phyloP scores from a whole-genome alignment of 768 basidiomycete genomes.

The Hypholoma fasciculare region DNA sequence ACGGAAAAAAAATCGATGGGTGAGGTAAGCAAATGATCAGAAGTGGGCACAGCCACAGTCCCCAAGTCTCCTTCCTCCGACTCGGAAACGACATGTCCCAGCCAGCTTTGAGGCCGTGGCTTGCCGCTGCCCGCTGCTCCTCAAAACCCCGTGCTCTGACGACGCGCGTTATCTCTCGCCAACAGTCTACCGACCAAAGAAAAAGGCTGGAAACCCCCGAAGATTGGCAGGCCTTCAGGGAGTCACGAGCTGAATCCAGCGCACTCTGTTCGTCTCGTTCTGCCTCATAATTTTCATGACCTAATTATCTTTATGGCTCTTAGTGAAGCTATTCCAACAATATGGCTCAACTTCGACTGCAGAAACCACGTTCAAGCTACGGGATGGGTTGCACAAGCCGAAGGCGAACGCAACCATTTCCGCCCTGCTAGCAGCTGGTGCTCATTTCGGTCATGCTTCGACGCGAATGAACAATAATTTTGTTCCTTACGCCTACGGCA shows the following conservation, averaged over 20 bases:
- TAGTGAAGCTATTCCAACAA: constrained; percentile 62
- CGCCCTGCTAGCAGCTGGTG: constrained; percentile 88
- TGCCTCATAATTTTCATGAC: background rate
- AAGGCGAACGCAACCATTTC: constrained; percentile 77
- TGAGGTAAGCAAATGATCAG: constrained; percentile 57
- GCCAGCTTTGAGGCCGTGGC: constrained; percentile 36
- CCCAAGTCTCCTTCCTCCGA: constrained; percentile 17
- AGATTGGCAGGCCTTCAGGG: constrained; percentile 69
- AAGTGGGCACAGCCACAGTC: constrained; percentile 45
- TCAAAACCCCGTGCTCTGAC: constrained; percentile 16
- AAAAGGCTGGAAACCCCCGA: constrained; percentile 43
- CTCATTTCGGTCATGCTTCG: constrained; percentile 89
- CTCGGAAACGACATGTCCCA: constrained; percentile 33
- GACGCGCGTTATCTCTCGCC: constrained; percentile 16
- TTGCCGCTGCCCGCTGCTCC: constrained; percentile 32
- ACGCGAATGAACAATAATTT: constrained; percentile 88
- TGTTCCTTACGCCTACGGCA: constrained; percentile 90
- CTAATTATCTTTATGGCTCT: constrained; percentile 14
- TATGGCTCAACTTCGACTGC: constrained; percentile 80
- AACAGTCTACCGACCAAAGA: constrained; percentile 25
- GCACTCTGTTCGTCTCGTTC: constrained; percentile 47
- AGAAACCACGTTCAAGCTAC: constrained; percentile 70
- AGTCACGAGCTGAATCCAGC: constrained; percentile 54
- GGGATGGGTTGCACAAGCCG: constrained; percentile 69
- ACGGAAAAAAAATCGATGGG: constrained; percentile 49